Evolutionary conservation across 805 yeast genomes (phyloP).

Genomic region (Lipomyces yamanashiensis): DNA sequence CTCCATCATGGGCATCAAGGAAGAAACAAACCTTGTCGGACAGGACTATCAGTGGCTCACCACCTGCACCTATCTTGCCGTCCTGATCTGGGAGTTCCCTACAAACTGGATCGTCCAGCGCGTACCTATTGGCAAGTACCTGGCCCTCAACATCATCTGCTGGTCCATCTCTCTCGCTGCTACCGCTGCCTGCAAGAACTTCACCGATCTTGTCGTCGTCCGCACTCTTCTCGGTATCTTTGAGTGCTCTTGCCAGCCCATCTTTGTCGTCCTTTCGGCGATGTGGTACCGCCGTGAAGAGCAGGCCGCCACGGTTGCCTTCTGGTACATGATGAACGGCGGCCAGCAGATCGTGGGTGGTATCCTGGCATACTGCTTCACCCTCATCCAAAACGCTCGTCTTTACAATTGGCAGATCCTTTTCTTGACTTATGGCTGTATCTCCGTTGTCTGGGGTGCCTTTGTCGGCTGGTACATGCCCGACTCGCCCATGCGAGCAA

Average conservation of each 20-base stretch:
- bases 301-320: constrained; percentile 58
- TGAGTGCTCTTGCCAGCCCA: constrained; percentile 57
- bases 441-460: constrained; percentile 22
- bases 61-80: constrained; percentile 55
- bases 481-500: constrained; percentile 32
- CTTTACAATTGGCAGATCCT: constrained; percentile 26
- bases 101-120: constrained; percentile 46
- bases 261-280: constrained; percentile 60
- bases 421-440: constrained; percentile 19
- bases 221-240: constrained; percentile 54
- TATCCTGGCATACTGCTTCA: constrained; percentile 23
- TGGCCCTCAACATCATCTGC: constrained; percentile 52
- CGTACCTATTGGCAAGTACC: constrained; percentile 58
- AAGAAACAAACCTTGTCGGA: constrained; percentile 48
- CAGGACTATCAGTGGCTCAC: constrained; percentile 51
- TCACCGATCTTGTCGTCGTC: constrained; percentile 51
- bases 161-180: constrained; percentile 54
- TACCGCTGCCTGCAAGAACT: constrained; percentile 51
- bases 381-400: constrained; percentile 16
- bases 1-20: constrained; percentile 57
- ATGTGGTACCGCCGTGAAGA: constrained; percentile 59
- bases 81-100: constrained; percentile 54
- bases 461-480: constrained; percentile 33
- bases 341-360: constrained; percentile 37
- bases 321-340: constrained; percentile 45